Evolutionary conservation across 2,329 filamentous ascomycete species (phyloP), one percentile per base, ranked within the genome.

Genomic region (Chaetomium olivaceum): DNA sequence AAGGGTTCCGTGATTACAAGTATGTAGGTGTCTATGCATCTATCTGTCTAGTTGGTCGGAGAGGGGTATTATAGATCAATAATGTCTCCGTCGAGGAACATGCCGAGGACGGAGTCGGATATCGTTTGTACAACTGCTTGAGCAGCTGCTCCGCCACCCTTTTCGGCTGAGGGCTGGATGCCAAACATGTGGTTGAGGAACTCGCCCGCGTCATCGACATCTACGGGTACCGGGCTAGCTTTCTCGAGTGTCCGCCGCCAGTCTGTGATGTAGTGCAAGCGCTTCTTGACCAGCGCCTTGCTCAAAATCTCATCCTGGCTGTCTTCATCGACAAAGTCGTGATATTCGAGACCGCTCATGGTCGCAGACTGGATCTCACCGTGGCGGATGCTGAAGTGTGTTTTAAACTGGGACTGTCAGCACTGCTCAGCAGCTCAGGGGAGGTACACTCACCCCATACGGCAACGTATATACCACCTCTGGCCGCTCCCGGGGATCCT

Each of bases 401-500:
- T 71, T 11, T 69, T 72, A 65, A 81, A 78, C 73, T 74, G 14
- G 8, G 8, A n/a, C 3, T 52, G 39, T 50, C 33, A 23, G n/a
- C 21, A 43, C 11, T 3, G 19, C 31, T 31, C 25, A 11, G 3
- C 8, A 4, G 27, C 36, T 39, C 21, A 12, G 21, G 14, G 25
- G 31, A 16, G 7, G 31, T 29, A 12, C 39, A 72, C 81, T 75
- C 73, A 84, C 83, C 12, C 33, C 51, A 5, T 59, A 11, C 6
- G 65, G 62, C 31, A 67, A 21, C 1, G 4, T 51, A 78, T 78
- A 66, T 4, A 80, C 81, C 3, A 89, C 77, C 25, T 79, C 76
- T 14, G 86, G 85, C 48, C 87, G 80, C 66, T 83, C 77, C 63
- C 87, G 79, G 63, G 85, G 80, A 77, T 90, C 82, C 51, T 87